A percentile compares a stretch with the other conserved stretches of the same genome.
Conservation (phyloP, 495 filamentous ascomycete genomes). For the Neurospora hispaniola region DNA sequence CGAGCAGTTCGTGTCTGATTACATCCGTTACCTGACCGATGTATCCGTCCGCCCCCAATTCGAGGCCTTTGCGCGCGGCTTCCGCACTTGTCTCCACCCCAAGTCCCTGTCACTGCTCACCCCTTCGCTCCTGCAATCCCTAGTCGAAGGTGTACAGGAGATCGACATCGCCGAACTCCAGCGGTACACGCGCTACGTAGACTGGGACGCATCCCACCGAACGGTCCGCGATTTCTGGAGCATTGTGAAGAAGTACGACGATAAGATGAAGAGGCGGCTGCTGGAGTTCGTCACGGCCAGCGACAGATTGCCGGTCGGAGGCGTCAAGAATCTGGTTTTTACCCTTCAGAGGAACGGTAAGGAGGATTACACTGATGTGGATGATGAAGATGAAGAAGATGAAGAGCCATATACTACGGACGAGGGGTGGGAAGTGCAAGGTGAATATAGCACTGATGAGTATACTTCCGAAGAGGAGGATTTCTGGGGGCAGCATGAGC, state of each 20-base stretch:
- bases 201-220: conserved; percentile 56
- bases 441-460: conserved; percentile 1
- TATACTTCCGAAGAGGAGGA: conserved; percentile 18
- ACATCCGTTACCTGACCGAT: conserved; percentile 75
- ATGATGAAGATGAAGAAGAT: neutral
- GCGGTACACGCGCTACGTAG: conserved; percentile 62
- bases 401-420: neutral
- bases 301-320: conserved; percentile 80
- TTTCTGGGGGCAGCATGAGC: neutral
- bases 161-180: conserved; percentile 67
- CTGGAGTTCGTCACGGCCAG: conserved; percentile 93
- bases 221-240: conserved; percentile 75
- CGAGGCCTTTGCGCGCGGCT: conserved; percentile 71
- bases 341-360: conserved; percentile 69
- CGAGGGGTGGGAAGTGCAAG: neutral
- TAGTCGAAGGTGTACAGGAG: conserved; percentile 72
- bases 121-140: conserved; percentile 54
- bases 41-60: conserved; percentile 68
- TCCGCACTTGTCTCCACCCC: conserved; percentile 61
- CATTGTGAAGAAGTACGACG: conserved; percentile 55
- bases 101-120: conserved; percentile 63
- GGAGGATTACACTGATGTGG: conserved; percentile 33
- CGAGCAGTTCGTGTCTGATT: conserved; percentile 70
- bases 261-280: conserved; percentile 58
- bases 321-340: conserved; percentile 69